These are phyloP conservation scores for Termitomyces sp. DNA, from an alignment of 768 basidiomycete species.

Conservation along the genomic window DNA sequence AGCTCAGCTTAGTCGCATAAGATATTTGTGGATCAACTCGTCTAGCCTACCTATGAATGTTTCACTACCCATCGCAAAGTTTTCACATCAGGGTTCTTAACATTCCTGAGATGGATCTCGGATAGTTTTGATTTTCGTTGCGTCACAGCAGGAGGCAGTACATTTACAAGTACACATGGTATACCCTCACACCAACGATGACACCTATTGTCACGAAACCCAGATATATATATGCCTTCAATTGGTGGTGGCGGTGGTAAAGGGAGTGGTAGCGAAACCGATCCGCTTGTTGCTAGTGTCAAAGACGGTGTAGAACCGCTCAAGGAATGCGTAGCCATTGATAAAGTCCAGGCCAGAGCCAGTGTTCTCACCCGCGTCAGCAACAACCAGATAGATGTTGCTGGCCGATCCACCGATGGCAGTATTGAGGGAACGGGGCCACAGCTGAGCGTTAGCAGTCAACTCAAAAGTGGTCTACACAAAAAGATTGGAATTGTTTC, in stretches of 20 bases:
- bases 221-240: not conserved
- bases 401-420: conserved; percentile 25
- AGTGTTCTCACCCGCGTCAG: conserved; percentile 28
- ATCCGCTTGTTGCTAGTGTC: conserved; percentile 53
- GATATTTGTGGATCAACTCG: not conserved
- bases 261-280: conserved; percentile 50
- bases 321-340: conserved; percentile 47
- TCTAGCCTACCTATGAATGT: not conserved
- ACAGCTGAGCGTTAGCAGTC: conserved; percentile 33
- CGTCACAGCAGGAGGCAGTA: not conserved
- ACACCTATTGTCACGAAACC: not conserved
- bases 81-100: too few relatives aligned
- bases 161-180: not conserved
- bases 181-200: not conserved
- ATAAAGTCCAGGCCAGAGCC: conserved; percentile 51
- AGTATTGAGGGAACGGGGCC: conserved; percentile 29
- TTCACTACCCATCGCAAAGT: not conserved
- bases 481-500: not conserved
- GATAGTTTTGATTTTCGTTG: not conserved
- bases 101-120: not conserved
- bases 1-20: not conserved
- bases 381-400: conserved; percentile 29
- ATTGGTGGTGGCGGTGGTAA: conserved; percentile 40
- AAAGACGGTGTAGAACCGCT: conserved; percentile 63
- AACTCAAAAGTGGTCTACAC: conserved; percentile 29